A percentile compares a stretch with the other conserved stretches of the same genome.
These are phyloP conservation scores for Phialophora macrospora DNA, from an alignment of 2,329 filamentous ascomycete species.

Conservation along the genomic window DNA sequence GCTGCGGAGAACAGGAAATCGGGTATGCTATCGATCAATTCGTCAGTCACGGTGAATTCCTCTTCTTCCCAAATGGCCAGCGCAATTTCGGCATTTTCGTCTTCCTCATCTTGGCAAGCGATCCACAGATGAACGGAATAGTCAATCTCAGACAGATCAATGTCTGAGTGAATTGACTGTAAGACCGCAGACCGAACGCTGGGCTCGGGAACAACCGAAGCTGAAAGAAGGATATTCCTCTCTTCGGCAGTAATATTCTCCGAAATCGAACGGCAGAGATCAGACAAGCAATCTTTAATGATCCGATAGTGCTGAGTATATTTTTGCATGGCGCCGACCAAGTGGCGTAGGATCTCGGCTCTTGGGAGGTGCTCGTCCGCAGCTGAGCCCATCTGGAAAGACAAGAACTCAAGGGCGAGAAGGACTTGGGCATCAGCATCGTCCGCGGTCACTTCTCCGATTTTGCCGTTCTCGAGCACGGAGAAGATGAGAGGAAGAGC, in stretches of 20 bases:
- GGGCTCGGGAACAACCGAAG: slow-evolving; percentile 76
- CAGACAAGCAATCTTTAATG: slow-evolving; percentile 87
- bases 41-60: slow-evolving; percentile 70
- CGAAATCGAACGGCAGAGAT: slow-evolving; percentile 82
- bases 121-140: slow-evolving; percentile 94
- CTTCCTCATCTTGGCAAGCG: slow-evolving; percentile 85
- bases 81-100: slow-evolving; percentile 83
- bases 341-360: slow-evolving; percentile 69
- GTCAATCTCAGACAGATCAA: slow-evolving; percentile 84
- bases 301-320: slow-evolving; percentile 95
- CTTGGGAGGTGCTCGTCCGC: slow-evolving; percentile 77
- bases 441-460: slow-evolving; percentile 69
- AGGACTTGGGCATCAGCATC: slow-evolving; percentile 89
- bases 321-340: slow-evolving; percentile 82
- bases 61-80: slow-evolving; percentile 95
- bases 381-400: slow-evolving; percentile 84
- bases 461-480: slow-evolving; percentile 77
- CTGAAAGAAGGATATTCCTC: slow-evolving; percentile 74
- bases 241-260: slow-evolving; percentile 77
- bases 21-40: slow-evolving; percentile 70
- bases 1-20: slow-evolving; percentile 82
- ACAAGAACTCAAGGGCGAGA: slow-evolving; percentile 82
- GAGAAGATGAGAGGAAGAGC: slow-evolving; percentile 80
- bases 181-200: slow-evolving; percentile 82
- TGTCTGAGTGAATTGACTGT: slow-evolving; percentile 86